Conservation (phyloP, 306 rosid species). For the Luffa aegyptiaca region DNA sequence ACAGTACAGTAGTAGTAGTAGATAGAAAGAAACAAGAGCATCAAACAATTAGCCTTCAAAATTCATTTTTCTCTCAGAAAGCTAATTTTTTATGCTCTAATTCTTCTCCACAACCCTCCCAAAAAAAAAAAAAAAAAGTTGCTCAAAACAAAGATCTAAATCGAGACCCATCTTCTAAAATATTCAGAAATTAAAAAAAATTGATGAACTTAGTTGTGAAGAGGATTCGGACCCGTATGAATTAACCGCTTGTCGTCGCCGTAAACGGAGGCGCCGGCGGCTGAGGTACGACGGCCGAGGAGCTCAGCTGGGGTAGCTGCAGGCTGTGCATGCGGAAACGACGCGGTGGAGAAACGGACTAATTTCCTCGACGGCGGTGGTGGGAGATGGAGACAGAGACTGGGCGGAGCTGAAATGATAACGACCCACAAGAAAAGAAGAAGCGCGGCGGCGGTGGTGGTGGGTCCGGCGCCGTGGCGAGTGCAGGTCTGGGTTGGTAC, state of each 20-base stretch:
- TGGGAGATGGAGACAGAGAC: constrained; percentile 19
- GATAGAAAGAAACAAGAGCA: constrained; percentile 9
- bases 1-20: background rate
- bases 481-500: background rate
- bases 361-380: constrained; percentile 18
- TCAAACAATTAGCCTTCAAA: constrained; percentile 5
- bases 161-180: background rate
- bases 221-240: constrained; percentile 95
- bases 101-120: background rate
- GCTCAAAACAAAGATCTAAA: background rate
- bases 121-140: background rate
- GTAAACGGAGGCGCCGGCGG: constrained; percentile 13
- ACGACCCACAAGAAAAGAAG: constrained; percentile 52
- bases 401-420: constrained; percentile 35
- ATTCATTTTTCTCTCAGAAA: background rate
- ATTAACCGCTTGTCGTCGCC: constrained; percentile 57
- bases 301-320: background rate
- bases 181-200: background rate
- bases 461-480: background rate
- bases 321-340: constrained; percentile 35
- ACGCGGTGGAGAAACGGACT: constrained; percentile 13
- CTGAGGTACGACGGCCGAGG: background rate
- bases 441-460: background rate
- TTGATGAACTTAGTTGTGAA: constrained; percentile 49
- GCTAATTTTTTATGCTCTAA: constrained; percentile 8